Evolutionary conservation across 1,139 yeast genomes (phyloP).

Genomic region (Saccharomyces hybrid): DNA sequence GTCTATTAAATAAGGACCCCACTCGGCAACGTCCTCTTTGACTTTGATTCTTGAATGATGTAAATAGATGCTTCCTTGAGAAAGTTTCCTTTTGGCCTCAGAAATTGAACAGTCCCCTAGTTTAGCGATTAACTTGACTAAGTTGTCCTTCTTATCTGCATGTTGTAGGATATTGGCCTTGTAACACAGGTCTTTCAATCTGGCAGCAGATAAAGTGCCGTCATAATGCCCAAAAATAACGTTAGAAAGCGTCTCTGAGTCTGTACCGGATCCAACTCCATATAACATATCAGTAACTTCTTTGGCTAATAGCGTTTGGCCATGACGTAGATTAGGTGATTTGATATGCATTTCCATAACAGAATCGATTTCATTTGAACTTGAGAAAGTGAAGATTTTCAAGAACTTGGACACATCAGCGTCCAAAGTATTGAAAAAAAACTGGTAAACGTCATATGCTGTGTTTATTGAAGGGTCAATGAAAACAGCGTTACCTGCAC

Average conservation of each 20-base stretch:
- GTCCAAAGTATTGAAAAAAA: constrained; percentile 74
- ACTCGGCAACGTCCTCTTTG: constrained; percentile 36
- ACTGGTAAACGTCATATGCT: constrained; percentile 79
- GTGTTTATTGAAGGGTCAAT: constrained; percentile 65
- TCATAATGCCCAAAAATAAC: constrained; percentile 52
- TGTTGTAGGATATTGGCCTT: constrained; percentile 51
- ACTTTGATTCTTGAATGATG: constrained; percentile 58
- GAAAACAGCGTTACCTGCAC: constrained; percentile 95
- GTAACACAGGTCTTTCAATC: constrained; percentile 51
- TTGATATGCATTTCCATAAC: constrained; percentile 45
- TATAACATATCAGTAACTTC: constrained; percentile 85
- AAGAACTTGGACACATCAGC: constrained; percentile 62
- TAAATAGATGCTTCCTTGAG: constrained; percentile 64
- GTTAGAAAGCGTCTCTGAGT: constrained; percentile 56
- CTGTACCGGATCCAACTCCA: constrained; percentile 64
- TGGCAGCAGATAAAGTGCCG: constrained; percentile 45
- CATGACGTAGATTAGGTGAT: constrained; percentile 58
- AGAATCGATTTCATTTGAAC: constrained; percentile 48
- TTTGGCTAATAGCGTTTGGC: constrained; percentile 69
- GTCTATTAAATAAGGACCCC: constrained; percentile 50
- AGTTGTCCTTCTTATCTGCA: constrained; percentile 33
- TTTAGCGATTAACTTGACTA: constrained; percentile 30
- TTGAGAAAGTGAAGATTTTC: constrained; percentile 72
- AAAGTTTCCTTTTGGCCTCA: constrained; percentile 58
- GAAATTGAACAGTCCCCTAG: constrained; percentile 41